These are phyloP conservation scores for Coniella vitis DNA, from an alignment of 2,329 filamentous ascomycete genomes.

Conservation along the genomic window DNA sequence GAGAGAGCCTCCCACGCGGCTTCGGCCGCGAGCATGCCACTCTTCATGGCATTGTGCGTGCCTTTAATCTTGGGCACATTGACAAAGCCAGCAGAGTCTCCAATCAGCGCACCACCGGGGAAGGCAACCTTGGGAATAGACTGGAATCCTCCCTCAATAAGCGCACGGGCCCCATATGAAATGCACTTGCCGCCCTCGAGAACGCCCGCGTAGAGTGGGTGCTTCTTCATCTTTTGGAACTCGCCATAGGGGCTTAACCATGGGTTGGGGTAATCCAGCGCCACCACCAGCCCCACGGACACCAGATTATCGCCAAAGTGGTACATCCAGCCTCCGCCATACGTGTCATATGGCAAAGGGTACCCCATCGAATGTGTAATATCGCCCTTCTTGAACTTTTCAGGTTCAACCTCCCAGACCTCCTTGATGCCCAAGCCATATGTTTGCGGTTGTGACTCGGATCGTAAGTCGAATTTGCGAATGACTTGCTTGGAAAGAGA, in stretches of 20 bases:
- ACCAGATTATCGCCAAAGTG: constrained; percentile 98
- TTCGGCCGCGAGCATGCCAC: constrained; percentile 92
- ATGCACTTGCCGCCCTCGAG: constrained; percentile 97
- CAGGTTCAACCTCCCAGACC: constrained; percentile 91
- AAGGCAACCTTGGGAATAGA: constrained; percentile 97
- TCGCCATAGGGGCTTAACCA: constrained; percentile 94
- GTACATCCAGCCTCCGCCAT: constrained; percentile 98
- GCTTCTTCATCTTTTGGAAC: constrained; percentile 97
- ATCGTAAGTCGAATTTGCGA: constrained; percentile 85
- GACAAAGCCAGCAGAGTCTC: constrained; percentile 92
- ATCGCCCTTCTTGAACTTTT: constrained; percentile 82
- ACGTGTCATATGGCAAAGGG: constrained; percentile 79
- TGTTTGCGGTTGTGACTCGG: constrained; percentile 87
- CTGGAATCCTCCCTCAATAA: constrained; percentile 94
- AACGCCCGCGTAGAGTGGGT: constrained; percentile 79
- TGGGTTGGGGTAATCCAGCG: constrained; percentile 91
- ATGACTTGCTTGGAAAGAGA: constrained; percentile 92
- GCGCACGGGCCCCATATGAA: constrained; percentile 84
- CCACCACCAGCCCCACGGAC: constrained; percentile 82
- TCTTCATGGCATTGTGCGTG: constrained; percentile 96
- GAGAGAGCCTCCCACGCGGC: constrained; percentile 73
- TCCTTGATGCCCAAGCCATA: constrained; percentile 94
- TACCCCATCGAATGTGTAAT: constrained; percentile 91
- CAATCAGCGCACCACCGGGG: constrained; percentile 89
- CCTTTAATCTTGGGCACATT: constrained; percentile 99